phyloP scores from a whole-genome alignment of 2,329 filamentous ascomycete species.

The Scytalidium sp. region DNA sequence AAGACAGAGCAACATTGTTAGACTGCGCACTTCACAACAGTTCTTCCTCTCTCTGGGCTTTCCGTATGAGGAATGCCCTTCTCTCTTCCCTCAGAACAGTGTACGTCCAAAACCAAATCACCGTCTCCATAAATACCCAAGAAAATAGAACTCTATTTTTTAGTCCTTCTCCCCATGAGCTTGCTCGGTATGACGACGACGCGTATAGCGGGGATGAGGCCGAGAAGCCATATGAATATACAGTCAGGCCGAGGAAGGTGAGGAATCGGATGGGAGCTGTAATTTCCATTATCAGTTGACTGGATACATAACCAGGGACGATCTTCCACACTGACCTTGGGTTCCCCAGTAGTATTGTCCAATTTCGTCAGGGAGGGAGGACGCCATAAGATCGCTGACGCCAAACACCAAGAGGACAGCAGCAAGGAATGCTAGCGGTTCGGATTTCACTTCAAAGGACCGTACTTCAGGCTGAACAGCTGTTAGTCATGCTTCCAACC shows the following conservation, averaged over 20 bases:
- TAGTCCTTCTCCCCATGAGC: constrained; percentile 60
- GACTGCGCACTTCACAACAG: constrained; percentile 15
- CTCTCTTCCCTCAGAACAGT: constrained; percentile 66
- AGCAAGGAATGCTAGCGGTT: constrained; percentile 72
- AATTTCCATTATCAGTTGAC: no score
- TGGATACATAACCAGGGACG: no score
- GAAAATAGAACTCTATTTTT: constrained; percentile 85
- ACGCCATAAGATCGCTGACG: constrained; percentile 61
- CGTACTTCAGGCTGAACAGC: constrained; percentile 56
- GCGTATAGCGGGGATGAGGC: constrained; percentile 47
- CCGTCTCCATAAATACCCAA: constrained; percentile 79
- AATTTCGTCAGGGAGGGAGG: constrained; percentile 67
- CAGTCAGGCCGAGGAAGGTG: constrained; percentile 57
- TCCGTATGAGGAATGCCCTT: constrained; percentile 29
- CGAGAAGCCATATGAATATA: constrained; percentile 64
- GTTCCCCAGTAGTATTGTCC: constrained; percentile 59
- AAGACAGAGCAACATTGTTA: not conserved
- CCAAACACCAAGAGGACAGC: constrained; percentile 61
- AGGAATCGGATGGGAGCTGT: constrained; percentile 60
- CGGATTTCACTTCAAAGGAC: constrained; percentile 64
- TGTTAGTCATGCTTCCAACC: constrained; percentile 5
- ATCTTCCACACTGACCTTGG: constrained; percentile 63
- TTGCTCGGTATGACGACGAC: constrained; percentile 31
- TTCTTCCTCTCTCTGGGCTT: constrained; percentile 30
- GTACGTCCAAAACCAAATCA: constrained; percentile 86